A percentile compares a stretch with the other conserved stretches of the same genome.
Evolutionary conservation across 2,329 filamentous ascomycete species (phyloP).

Genomic region (Pyricularia pennisetigena): DNA sequence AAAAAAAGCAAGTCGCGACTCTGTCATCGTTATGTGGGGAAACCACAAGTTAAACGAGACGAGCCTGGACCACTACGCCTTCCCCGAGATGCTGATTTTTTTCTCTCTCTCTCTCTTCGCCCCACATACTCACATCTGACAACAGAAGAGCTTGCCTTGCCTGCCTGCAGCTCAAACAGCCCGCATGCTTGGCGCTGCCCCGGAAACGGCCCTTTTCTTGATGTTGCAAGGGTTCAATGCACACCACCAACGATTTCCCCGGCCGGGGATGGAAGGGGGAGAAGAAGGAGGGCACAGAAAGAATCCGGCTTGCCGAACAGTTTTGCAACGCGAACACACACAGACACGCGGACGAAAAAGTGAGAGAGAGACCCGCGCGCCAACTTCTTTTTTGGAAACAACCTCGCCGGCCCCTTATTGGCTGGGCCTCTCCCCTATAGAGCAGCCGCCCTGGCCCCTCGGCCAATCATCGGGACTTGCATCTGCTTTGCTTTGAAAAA

Average conservation of each 20-base stretch:
- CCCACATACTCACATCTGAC: background rate
- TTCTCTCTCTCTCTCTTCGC: no score
- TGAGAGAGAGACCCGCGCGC: background rate
- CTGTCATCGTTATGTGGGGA: background rate
- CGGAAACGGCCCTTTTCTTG: background rate
- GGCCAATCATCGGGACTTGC: background rate
- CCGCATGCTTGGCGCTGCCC: background rate
- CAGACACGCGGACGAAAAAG: background rate
- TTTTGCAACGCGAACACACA: background rate
- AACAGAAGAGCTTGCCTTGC: background rate
- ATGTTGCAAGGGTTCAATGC: background rate
- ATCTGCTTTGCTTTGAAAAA: background rate
- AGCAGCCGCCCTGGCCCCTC: background rate
- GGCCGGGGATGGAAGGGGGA: background rate
- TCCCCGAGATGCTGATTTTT: background rate
- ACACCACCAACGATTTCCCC: background rate
- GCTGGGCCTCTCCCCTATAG: background rate
- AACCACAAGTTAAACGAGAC: background rate
- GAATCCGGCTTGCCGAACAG: background rate
- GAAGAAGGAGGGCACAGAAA: background rate
- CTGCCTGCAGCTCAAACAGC: background rate
- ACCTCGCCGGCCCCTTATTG: background rate
- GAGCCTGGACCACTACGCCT: background rate
- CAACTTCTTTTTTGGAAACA: background rate
- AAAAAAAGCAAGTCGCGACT: background rate